phyloP scores from a whole-genome alignment of 2,329 filamentous ascomycete species.

The Xylogone sp. region DNA sequence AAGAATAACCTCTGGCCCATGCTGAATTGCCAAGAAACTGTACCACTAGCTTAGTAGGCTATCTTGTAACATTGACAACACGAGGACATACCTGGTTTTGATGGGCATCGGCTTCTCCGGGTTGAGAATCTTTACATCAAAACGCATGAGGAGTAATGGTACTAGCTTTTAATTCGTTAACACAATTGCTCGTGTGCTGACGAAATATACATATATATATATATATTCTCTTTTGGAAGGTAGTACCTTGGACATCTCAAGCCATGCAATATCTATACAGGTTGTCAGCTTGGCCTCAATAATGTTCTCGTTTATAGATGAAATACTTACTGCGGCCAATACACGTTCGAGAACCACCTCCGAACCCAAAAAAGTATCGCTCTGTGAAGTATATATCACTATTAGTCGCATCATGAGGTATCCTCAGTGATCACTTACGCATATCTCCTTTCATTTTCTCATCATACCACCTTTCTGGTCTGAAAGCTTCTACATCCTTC shows the following conservation, averaged over 20 bases:
- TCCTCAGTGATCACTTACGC: background rate
- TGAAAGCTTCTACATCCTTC: constrained; percentile 38
- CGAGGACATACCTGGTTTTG: background rate
- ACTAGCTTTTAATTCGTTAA: background rate
- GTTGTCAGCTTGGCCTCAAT: background rate
- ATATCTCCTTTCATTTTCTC: constrained; percentile 22
- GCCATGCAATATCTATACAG: background rate
- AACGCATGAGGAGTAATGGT: background rate
- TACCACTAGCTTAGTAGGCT: background rate
- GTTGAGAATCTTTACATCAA: background rate
- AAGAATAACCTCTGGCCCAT: background rate
- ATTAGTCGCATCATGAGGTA: background rate
- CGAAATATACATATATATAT: background rate
- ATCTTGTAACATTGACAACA: background rate
- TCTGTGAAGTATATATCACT: background rate
- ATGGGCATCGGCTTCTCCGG: background rate
- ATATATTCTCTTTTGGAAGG: background rate
- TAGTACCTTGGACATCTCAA: background rate
- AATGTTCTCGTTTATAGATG: background rate
- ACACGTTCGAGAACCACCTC: constrained; percentile 36
- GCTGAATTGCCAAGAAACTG: background rate
- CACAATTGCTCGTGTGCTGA: background rate
- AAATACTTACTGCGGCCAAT: constrained; percentile 34
- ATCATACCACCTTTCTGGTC: constrained; percentile 45
- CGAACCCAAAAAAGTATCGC: constrained; percentile 26